Percentiles rank a stretch among this genome's conserved stretches.
These are phyloP conservation scores for Clonostachys solani DNA, from an alignment of 2,329 filamentous ascomycete species.

Conservation along the genomic window DNA sequence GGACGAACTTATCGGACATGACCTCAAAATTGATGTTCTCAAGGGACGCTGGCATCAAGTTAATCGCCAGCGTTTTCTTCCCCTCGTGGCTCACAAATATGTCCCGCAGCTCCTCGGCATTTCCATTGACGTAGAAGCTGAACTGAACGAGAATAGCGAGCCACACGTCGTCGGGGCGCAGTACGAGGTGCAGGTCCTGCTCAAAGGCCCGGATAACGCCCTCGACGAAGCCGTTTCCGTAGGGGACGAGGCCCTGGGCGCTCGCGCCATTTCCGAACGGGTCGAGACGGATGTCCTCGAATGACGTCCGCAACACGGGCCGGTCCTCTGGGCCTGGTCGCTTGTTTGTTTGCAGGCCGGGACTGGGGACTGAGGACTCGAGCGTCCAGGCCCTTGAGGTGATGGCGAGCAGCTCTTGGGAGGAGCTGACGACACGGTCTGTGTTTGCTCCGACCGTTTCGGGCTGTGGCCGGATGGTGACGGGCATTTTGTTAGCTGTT, in stretches of 20 bases:
- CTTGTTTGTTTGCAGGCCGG: no score
- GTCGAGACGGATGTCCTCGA: background rate
- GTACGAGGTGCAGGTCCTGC: constrained; percentile 34
- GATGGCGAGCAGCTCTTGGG: no score
- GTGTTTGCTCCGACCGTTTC: no score
- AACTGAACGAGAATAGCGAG: constrained; percentile 44
- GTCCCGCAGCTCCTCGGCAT: constrained; percentile 36
- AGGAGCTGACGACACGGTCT: no score
- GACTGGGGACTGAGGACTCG: no score
- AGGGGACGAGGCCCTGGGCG: background rate
- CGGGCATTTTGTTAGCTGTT: background rate
- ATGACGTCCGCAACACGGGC: background rate
- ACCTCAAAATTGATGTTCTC: background rate
- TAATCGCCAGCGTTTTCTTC: constrained; percentile 6
- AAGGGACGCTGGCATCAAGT: no score
- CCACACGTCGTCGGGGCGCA: constrained; percentile 51
- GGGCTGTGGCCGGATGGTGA: no score
- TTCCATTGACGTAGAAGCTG: constrained; percentile 36
- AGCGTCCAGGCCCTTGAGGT: no score
- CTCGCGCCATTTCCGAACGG: no score
- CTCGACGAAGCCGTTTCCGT: constrained; percentile 31
- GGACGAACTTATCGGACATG: constrained; percentile 1
- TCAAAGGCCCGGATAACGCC: constrained; percentile 31
- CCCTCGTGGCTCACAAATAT: constrained; percentile 36
- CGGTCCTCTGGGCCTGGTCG: no score